Conservation (phyloP, 495 filamentous ascomycete species). For the Cercophora sp. region DNA sequence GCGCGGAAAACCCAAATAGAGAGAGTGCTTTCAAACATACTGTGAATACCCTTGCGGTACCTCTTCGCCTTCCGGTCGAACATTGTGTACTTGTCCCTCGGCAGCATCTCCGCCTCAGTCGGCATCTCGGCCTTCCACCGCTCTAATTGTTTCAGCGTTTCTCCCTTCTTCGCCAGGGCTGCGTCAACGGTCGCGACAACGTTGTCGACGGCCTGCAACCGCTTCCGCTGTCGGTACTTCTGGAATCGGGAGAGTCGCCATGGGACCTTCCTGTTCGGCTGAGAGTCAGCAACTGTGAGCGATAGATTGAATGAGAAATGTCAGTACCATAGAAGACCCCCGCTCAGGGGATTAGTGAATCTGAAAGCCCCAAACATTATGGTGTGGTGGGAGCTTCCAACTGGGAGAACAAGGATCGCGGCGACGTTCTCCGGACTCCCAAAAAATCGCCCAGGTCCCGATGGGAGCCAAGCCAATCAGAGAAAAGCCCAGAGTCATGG, state of each 20-base stretch:
- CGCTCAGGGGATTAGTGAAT: constrained; percentile 66
- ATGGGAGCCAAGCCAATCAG: too few relatives aligned
- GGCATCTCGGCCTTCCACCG: constrained; percentile 95
- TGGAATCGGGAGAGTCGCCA: constrained; percentile 90
- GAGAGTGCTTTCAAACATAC: constrained; percentile 61
- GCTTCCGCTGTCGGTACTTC: constrained; percentile 83
- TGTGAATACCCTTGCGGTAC: constrained; percentile 95
- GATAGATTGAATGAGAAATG: not conserved
- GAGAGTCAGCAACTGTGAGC: not conserved
- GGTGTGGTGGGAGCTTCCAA: constrained; percentile 15
- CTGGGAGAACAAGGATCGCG: not conserved
- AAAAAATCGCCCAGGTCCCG: constrained; percentile 27
- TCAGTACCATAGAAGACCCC: constrained; percentile 77
- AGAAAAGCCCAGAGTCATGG: too few relatives aligned
- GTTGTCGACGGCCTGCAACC: constrained; percentile 78
- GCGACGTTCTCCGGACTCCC: constrained; percentile 3
- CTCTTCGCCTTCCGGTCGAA: constrained; percentile 94
- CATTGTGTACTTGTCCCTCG: constrained; percentile 95
- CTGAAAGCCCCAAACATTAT: constrained; percentile 79
- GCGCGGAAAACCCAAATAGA: not conserved
- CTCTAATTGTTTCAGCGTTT: constrained; percentile 68
- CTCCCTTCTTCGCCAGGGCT: constrained; percentile 67
- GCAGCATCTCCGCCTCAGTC: constrained; percentile 90
- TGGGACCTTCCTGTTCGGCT: constrained; percentile 79
- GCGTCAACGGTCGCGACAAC: constrained; percentile 73